Evolutionary conservation across 2,329 filamentous ascomycete genomes (phyloP).

Genomic region (Grosmannia serpens): DNA sequence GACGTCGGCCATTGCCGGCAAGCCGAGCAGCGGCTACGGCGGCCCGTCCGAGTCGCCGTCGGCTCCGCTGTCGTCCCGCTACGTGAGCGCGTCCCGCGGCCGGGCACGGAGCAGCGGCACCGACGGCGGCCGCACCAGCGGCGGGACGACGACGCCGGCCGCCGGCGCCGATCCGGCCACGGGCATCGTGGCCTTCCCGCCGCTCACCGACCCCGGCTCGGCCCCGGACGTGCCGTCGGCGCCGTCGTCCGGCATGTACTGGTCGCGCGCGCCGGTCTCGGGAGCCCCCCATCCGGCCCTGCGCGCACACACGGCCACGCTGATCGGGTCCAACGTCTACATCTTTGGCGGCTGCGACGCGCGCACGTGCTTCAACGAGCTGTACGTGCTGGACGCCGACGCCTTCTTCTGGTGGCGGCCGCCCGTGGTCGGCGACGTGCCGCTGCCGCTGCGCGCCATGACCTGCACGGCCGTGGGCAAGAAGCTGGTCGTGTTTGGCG

Average conservation of each 20-base stretch:
- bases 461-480: slow-evolving; percentile 59
- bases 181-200: slow-evolving; percentile 39
- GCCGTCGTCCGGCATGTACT: slow-evolving; percentile 62
- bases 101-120: slow-evolving; percentile 5
- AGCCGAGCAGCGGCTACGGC: slow-evolving; percentile 14
- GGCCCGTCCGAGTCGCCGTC: neutral
- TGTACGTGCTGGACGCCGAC: slow-evolving; percentile 59
- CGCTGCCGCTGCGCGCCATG: slow-evolving; percentile 56
- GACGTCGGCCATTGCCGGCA: slow-evolving; percentile 38
- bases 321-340: slow-evolving; percentile 55
- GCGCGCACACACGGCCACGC: slow-evolving; percentile 55
- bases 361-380: slow-evolving; percentile 54
- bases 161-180: slow-evolving; percentile 20
- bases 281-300: slow-evolving; percentile 49
- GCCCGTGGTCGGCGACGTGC: slow-evolving; percentile 52
- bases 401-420: slow-evolving; percentile 58
- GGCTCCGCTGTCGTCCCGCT: neutral
- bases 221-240: slow-evolving; percentile 50
- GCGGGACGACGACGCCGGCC: slow-evolving; percentile 2
- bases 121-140: slow-evolving; percentile 4
- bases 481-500: slow-evolving; percentile 59
- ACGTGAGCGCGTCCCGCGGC: neutral
- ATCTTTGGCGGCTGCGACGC: slow-evolving; percentile 60
- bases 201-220: slow-evolving; percentile 42
- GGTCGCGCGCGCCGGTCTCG: slow-evolving; percentile 54